A percentile compares a stretch with the other conserved stretches of the same genome.
These are phyloP conservation scores for Rhododendron kiyosumense DNA, from an alignment of 148 eudicot species.

Conservation along the genomic window DNA sequence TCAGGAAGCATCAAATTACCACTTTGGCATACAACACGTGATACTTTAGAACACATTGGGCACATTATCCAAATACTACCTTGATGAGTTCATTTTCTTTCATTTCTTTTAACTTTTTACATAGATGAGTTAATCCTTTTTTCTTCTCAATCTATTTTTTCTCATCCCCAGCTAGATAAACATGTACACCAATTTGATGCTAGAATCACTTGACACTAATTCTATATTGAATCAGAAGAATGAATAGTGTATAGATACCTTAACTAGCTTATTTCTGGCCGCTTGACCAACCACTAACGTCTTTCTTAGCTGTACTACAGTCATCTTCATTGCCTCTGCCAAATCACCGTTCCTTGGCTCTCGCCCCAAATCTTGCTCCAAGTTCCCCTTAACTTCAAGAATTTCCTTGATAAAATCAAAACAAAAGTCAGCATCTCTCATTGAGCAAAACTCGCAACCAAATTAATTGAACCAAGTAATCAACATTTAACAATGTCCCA, in stretches of 20 bases:
- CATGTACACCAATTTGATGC: neutral
- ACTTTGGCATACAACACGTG: neutral
- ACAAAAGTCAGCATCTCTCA: conserved; percentile 5
- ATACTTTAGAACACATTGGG: neutral
- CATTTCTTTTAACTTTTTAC: neutral
- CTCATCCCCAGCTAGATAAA: neutral
- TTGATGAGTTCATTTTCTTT: neutral
- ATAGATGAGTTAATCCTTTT: neutral
- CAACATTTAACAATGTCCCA: neutral
- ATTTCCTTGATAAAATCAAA: conserved; percentile 38
- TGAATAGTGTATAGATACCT: conserved; percentile 36
- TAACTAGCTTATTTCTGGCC: conserved; percentile 84
- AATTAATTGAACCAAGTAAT: neutral
- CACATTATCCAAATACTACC: neutral
- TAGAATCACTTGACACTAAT: neutral
- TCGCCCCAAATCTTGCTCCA: conserved; percentile 55
- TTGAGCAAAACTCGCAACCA: neutral
- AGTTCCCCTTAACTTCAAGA: conserved; percentile 54
- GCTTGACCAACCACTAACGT: conserved; percentile 72
- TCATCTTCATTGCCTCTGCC: conserved; percentile 65
- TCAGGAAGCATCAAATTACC: neutral
- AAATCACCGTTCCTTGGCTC: conserved; percentile 73
- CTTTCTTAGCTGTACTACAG: conserved; percentile 39
- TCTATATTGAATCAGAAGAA: neutral
- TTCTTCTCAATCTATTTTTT: neutral